A percentile compares a stretch with the other conserved stretches of the same genome.
phyloP scores from a whole-genome alignment of 352 stramenopile species.

The Thraustochytrium sp. region DNA sequence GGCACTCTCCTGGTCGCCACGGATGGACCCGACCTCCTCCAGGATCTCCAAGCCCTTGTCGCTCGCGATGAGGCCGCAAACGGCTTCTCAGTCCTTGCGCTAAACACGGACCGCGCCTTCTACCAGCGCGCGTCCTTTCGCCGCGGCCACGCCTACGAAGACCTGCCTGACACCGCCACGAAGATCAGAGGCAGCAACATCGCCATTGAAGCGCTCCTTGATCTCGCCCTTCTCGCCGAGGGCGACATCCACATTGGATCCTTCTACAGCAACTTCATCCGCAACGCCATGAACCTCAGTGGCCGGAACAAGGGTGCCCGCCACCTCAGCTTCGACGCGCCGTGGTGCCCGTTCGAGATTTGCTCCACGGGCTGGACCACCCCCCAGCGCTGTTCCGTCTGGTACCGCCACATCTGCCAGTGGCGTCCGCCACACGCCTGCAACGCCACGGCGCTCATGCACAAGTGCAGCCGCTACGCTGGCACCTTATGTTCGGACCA shows the following conservation, averaged over 20 bases:
- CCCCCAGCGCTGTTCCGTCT: neutral
- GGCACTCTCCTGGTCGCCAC: neutral
- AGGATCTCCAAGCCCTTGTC: neutral
- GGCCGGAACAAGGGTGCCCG: neutral
- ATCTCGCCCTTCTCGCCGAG: neutral
- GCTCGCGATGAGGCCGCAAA: neutral
- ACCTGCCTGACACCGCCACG: neutral
- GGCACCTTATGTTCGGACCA: neutral
- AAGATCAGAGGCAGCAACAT: neutral
- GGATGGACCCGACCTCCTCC: neutral
- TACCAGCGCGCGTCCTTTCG: neutral
- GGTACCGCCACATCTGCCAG: neutral
- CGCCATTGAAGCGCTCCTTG: neutral
- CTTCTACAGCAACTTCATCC: slow-evolving; percentile 36
- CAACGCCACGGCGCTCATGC: neutral
- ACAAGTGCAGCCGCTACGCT: neutral
- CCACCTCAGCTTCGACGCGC: slow-evolving; percentile 20
- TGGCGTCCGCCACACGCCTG: slow-evolving; percentile 1
- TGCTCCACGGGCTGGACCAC: slow-evolving; percentile 8
- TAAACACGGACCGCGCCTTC: neutral
- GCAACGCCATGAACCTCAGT: slow-evolving; percentile 22
- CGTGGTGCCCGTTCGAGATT: slow-evolving; percentile 22
- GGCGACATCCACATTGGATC: slow-evolving; percentile 19
- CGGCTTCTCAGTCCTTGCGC: neutral
- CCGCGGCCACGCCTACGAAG: neutral